Evolutionary conservation across 106 monocot species (phyloP), one percentile per base, ranked within the genome.

Genomic region (Posidonia australis): DNA sequence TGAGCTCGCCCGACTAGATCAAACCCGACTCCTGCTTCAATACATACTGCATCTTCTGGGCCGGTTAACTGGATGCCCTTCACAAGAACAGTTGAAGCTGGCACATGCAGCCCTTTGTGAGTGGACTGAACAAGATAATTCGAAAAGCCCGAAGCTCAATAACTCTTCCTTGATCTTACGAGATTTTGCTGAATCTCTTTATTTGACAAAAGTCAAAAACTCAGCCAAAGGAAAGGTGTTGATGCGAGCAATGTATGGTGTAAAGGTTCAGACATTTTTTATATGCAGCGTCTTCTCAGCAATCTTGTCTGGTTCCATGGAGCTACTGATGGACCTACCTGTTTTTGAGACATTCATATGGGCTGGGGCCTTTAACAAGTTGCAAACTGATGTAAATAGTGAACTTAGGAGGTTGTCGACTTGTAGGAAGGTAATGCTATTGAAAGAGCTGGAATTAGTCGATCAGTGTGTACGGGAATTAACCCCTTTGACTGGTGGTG

Each of bases 161-260:
- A 74, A 47, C 43, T 78, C 80, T 57, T 28, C 46, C 3, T 4
- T 19, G 18, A 77, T 74, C 54, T 69, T 90, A 47, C 63, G 72
- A 26, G 62, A 44, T 9, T 82, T 96, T 60, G 42, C 72, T 7
- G 28, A 22, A 25, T 83, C 79, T 26, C 72, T 84, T 57, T 14
- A 30, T 46, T 46, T 64, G 9, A 47, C 70, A 30, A 87, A 90
- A 54, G 80, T 63, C 19, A 96, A 78, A 70, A 74, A 75, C 44
- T 84, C 87, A 0, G 67, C 83, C 21, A 90, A 90, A 68, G 86
- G 84, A 22, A 84, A 79, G 51, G 80, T 87, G 13, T 69, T 96
- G 17, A 80, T 84, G 72, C 75, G 73, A 59, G 90, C 84, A 1
- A 67, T 96, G 64, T 80, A 90, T 68, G 90, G 84, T 44, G 74